Base-by-base conservation (phyloP, 805 yeast species). In the Metschnikowia picachoensis region DNA sequence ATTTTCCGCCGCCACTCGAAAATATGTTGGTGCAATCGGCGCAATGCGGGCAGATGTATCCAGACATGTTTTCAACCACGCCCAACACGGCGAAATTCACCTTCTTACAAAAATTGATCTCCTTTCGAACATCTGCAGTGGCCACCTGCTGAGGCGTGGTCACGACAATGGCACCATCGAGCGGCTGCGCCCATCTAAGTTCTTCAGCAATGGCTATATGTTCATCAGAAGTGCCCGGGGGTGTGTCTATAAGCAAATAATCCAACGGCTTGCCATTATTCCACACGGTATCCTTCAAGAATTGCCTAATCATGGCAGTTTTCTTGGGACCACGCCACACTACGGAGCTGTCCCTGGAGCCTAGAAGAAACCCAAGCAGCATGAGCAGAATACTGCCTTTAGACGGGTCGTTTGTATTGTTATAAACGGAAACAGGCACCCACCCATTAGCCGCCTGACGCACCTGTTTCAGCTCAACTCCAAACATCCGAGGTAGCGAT, bases 311-410 rank as follows among this genome's bases (percentile, higher is more conserved):
- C 98, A 94, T 94, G 12, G 97, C 97, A 0, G 97, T 91, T 62
- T 95, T 94, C 66, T 92, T 90, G 3, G 99, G 99, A 0, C 99
- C 99, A 60, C 98, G 75, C 99, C 99, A 94, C 9, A 94, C 97
- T 14, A 94, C 94, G 25, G 95, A 82, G 58, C 85, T 87, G 27
- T 95, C 95, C 51, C 98, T 67, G 59, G 88, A 84, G 25, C 85
- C 83, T 7, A 94, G 67, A 42, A 94, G 66, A 61, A 94, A 94
- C 7, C 98, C 99, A 12, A 94, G 65, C 3, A 96, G 87, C 85
- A 92, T 89, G 37, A 91, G 76, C 27, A 79, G 75, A 11, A 92
- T 66, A 41, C 43, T 59, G 4, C 59, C 79, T 59, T 47, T 75
- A 65, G 27, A 65, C 45, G 46, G 31, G 37, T 51, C 43, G 12